Conservation (phyloP, 192 early-diverging fungal genomes). For the Rhizophagus prolifer region DNA sequence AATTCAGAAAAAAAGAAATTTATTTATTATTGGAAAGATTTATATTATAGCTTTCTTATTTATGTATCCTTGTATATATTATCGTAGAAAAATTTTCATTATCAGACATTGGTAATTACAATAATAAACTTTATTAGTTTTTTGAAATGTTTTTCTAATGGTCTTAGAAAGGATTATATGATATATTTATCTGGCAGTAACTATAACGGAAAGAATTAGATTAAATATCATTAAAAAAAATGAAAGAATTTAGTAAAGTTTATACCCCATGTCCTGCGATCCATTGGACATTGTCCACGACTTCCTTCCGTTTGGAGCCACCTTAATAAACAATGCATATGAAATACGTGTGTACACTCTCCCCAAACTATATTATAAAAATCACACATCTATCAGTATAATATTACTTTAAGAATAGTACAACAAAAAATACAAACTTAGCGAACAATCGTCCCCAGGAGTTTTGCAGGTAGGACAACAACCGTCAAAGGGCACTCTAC, state of each 20-base stretch:
- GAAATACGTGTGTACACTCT: conserved; percentile 89
- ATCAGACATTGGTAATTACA: too few relatives aligned
- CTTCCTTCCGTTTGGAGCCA: conserved; percentile 73
- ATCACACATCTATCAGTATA: conserved; percentile 8
- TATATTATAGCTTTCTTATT: too few relatives aligned
- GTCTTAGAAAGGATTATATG: too few relatives aligned
- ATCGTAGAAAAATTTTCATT: too few relatives aligned
- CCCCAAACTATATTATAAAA: conserved; percentile 68
- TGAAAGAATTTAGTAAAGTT: neutral
- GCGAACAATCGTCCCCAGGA: conserved; percentile 85
- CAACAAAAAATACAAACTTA: conserved; percentile 42
- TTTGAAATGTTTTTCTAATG: too few relatives aligned
- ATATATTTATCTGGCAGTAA: neutral
- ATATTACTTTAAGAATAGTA: neutral
- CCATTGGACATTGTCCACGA: conserved; percentile 85
- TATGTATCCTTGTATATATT: too few relatives aligned
- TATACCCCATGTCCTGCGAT: conserved; percentile 50
- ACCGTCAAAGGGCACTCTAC: conserved; percentile 79
- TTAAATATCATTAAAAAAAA: neutral
- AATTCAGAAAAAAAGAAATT: neutral
- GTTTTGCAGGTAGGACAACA: conserved; percentile 82
- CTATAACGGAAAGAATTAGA: neutral
- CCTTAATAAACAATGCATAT: conserved; percentile 89
- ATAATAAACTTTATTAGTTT: too few relatives aligned
- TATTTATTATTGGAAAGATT: too few relatives aligned